Evolutionary conservation across 2,329 filamentous ascomycete species (phyloP), one percentile per base, ranked within the genome.

Genomic region (Fusarium nanum): DNA sequence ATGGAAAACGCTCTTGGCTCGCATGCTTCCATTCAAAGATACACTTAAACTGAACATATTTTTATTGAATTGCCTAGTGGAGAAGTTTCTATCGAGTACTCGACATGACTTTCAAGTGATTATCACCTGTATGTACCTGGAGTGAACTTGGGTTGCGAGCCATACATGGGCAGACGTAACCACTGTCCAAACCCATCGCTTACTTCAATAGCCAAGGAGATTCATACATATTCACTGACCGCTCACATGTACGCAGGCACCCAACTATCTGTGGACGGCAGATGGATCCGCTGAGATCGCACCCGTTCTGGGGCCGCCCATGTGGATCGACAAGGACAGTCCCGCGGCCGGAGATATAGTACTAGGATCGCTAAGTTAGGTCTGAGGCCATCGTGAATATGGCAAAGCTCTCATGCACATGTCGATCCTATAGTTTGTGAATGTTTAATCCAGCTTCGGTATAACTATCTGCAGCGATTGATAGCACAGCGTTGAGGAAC

Each of bases 381-480:
- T 71, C 53, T 68, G 63, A 70, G 50, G 58, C 49, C 63, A 70
- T 69, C 67, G 45, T 69, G 52, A 45, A 61, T 45, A 64, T 68
- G 67, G 67, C 55, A 12, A 68, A 54, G 48, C 52, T 70, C 49
- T 57, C 46, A 60, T 68, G 57, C 54, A 55, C 45, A 55, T 23
- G 23, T 48, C 16, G 30, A 41, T 25, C 44, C 12, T 14, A 42
- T 53, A 55, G 37, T 67, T 49, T 41, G 27, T 22, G 22, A 27
- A 22, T 30, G 18, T 25, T 46, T 12, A 44, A 25, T 37, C 41
- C 18, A 37, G 28, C 23, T 44, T 53, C 22, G 11, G 25, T 13
- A n/a, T 64, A 20, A 25, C 28, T 37, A 12, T 23, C 13, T 40
- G 20, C 22, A 30, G 20, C 37, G 10, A 14, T 18, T 18, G 13